Evolutionary conservation across 257 asterid species (phyloP), one percentile per base, ranked within the genome.

Genomic region (Solanum lignicaule): DNA sequence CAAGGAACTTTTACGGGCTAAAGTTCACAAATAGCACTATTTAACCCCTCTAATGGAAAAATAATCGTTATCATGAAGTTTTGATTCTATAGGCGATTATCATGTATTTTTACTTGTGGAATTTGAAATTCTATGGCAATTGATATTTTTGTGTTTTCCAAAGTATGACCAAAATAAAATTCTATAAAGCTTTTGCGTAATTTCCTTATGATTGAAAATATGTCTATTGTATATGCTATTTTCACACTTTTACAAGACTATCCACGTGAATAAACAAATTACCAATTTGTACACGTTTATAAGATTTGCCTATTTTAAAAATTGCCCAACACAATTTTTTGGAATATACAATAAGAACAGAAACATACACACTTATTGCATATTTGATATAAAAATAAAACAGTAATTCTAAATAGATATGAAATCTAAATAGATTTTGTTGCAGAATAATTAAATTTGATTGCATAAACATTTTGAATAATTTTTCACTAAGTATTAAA

Each of bases 141-240:
- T 52, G 9, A 16, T 48, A 15, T 48, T 15, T 48, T 16, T 1
- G 0, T 48, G 16, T 48, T 48, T 15, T 48, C 8, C 0, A 0
- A 46, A 46, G 0, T 46, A 46, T 20, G 58, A 20, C 20, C 6
- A 46, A 46, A 46, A 14, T 13, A 52, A 0, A 52, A 2, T 52
- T 52, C 46, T 18, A 3, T 6, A 16, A 15, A 52, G 23, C 2
- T 52, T 2, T 52, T 7, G 6, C 25, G 2, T 55, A 55, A 55
- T 55, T 7, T 55, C 0, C 25, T 18, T n/a, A n/a, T n/a, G n/a
- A n/a, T n/a, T n/a, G 60, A 48, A 48, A 14, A 0, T 1, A 16
- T 52, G 1, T 52, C 9, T 3, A 0, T 0, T 7, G 25, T 18
- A 20, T 0, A 55, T 1, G 9, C 9, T 48, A 14, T 14, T 46